A percentile compares a stretch with the other conserved stretches of the same genome.
Conservation (phyloP, 352 stramenopile genomes). For the Pythium rishiriense region DNA sequence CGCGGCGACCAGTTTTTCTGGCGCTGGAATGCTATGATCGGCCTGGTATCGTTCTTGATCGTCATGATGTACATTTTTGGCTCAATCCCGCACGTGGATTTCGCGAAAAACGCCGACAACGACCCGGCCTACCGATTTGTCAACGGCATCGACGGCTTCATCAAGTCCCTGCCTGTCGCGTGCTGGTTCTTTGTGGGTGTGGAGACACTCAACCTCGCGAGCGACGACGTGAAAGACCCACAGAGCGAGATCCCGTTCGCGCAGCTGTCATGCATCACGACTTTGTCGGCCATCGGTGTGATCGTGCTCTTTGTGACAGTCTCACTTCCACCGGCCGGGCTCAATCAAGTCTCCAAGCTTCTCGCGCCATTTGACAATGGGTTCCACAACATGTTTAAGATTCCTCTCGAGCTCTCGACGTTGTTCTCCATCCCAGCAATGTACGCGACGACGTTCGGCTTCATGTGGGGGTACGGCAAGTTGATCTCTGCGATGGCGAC, state of each 20-base stretch:
- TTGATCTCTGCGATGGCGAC: constrained; percentile 30
- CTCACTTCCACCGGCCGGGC: constrained; percentile 23
- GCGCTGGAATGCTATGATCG: constrained; percentile 27
- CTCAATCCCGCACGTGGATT: constrained; percentile 27
- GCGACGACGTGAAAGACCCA: constrained; percentile 25
- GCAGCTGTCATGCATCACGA: constrained; percentile 30
- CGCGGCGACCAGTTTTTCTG: constrained; percentile 31
- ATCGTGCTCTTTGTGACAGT: constrained; percentile 32
- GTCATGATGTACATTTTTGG: constrained; percentile 29
- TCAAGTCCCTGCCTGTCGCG: constrained; percentile 24
- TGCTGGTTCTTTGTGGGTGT: constrained; percentile 40
- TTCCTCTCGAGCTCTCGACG: constrained; percentile 20
- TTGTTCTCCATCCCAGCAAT: constrained; percentile 34
- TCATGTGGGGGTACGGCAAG: constrained; percentile 35
- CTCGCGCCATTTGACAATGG: constrained; percentile 32
- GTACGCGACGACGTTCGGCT: constrained; percentile 37
- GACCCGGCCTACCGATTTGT: constrained; percentile 23
- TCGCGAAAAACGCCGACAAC: constrained; percentile 18
- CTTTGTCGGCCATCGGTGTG: constrained; percentile 17
- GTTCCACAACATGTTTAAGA: constrained; percentile 33
- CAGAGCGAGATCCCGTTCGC: constrained; percentile 24
- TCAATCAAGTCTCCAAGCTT: constrained; percentile 26
- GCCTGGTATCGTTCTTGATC: constrained; percentile 14
- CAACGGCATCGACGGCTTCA: constrained; percentile 25
- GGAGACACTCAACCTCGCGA: constrained; percentile 29